phyloP scores from a whole-genome alignment of 176 grass and related monocot species.

The Guadua angustifolia region DNA sequence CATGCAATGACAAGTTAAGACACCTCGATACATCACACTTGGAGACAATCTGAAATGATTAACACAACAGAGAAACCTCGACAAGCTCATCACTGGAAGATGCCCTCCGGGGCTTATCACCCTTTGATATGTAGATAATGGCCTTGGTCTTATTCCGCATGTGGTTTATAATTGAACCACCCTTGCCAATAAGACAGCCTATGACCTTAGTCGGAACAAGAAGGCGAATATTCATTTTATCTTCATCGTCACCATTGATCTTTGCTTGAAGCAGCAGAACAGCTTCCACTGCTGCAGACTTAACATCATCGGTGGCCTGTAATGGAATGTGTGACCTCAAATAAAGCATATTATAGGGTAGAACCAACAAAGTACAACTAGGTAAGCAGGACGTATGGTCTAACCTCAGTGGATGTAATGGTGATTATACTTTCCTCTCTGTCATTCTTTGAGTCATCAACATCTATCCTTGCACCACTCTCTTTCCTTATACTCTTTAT shows the following conservation, averaged over 20 bases:
- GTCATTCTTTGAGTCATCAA: constrained; percentile 89
- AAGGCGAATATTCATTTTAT: constrained; percentile 72
- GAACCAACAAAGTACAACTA: constrained; percentile 15
- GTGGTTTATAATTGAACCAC: constrained; percentile 88
- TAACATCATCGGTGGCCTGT: constrained; percentile 86
- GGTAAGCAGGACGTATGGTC: constrained; percentile 25
- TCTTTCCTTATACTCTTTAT: constrained; percentile 91
- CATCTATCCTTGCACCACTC: constrained; percentile 78
- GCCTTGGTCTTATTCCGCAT: constrained; percentile 88
- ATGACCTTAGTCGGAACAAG: constrained; percentile 80
- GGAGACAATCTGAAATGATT: constrained; percentile 11
- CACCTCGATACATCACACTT: background rate
- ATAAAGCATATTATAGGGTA: constrained; percentile 28
- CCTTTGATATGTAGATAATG: constrained; percentile 88
- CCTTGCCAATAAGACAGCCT: constrained; percentile 97
- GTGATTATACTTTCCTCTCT: constrained; percentile 82
- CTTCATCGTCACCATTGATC: constrained; percentile 72
- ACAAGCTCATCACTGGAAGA: constrained; percentile 86
- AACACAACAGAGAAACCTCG: constrained; percentile 58
- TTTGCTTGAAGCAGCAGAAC: constrained; percentile 90
- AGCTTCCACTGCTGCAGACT: constrained; percentile 94
- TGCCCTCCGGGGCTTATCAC: constrained; percentile 68
- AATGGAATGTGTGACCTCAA: constrained; percentile 33
- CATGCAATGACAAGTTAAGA: constrained; percentile 17
- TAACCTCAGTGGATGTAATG: constrained; percentile 80